Conservation (phyloP, 139 green algal species). For the Micractinium sp. region DNA sequence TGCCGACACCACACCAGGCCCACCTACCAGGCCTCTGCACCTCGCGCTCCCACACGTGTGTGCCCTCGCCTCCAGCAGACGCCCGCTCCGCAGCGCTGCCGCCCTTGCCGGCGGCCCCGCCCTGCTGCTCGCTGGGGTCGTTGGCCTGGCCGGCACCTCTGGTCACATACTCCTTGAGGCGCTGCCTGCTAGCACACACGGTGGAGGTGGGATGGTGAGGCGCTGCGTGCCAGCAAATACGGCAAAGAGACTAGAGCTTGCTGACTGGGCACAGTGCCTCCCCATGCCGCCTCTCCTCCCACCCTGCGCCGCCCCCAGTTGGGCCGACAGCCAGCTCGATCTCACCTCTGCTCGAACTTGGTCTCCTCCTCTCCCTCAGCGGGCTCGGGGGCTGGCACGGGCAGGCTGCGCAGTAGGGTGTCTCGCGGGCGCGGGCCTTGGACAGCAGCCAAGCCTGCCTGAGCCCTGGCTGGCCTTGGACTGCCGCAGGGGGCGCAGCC, state of each 20-base stretch:
- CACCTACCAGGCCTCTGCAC: too few species aligned
- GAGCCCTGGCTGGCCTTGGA: not conserved
- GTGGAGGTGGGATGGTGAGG: not conserved
- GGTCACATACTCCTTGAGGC: not conserved
- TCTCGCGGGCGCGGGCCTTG: not conserved
- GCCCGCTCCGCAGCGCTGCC: not conserved
- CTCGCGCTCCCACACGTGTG: too few species aligned
- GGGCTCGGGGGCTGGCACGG: slow-evolving; percentile 3
- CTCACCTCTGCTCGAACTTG: slow-evolving; percentile 18
- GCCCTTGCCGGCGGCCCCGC: not conserved
- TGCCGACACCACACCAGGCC: too few species aligned
- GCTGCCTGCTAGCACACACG: not conserved
- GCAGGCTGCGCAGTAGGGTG: not conserved
- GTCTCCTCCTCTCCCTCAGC: slow-evolving; percentile 11
- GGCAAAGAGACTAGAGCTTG: too few species aligned
- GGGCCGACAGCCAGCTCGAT: not conserved
- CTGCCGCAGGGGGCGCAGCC: not conserved
- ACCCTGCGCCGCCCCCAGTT: too few species aligned
- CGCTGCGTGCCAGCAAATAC: not conserved
- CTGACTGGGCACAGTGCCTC: too few species aligned
- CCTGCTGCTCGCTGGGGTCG: not conserved
- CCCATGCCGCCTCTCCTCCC: too few species aligned
- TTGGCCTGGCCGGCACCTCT: not conserved
- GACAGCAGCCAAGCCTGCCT: not conserved
- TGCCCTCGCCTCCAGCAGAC: too few species aligned